Evolutionary conservation across 768 basidiomycete genomes (phyloP).

Genomic region (Mycena alexandri): DNA sequence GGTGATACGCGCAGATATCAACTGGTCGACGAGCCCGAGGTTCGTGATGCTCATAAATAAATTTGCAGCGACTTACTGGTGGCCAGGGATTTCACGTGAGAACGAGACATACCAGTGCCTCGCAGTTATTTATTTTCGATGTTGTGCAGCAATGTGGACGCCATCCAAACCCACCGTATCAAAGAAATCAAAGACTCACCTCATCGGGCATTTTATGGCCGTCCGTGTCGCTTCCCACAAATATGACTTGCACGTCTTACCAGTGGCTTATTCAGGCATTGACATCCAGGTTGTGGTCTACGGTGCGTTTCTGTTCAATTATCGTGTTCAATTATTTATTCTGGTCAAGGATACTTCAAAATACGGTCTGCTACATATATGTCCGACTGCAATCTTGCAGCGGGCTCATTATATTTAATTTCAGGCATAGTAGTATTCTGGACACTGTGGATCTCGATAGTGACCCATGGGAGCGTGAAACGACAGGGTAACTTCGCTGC

Average conservation of each 20-base stretch:
- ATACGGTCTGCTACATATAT: constrained; percentile 60
- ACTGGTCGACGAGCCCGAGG: constrained; percentile 85
- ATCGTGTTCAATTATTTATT: neutral
- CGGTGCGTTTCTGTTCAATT: constrained; percentile 57
- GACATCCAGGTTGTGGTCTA: constrained; percentile 78
- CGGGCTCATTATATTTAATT: constrained; percentile 4
- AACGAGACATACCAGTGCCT: constrained; percentile 6
- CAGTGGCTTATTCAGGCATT: constrained; percentile 57
- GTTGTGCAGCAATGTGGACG: constrained; percentile 75
- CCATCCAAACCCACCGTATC: constrained; percentile 81
- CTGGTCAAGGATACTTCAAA: constrained; percentile 78
- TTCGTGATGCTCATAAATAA: constrained; percentile 39
- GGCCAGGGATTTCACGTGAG: constrained; percentile 81
- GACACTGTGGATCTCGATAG: constrained; percentile 85
- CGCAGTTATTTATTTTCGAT: neutral
- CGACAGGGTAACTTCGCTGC: constrained; percentile 62
- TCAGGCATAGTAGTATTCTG: constrained; percentile 72
- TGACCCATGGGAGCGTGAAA: constrained; percentile 80
- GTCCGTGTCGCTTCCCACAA: constrained; percentile 55
- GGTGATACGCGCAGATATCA: constrained; percentile 80
- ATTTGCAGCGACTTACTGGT: constrained; percentile 1
- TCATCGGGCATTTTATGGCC: constrained; percentile 76
- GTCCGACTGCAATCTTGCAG: neutral
- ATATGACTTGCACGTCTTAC: neutral
- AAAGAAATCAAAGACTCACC: constrained; percentile 70